Percentiles rank a stretch among this genome's conserved stretches.
Conservation (phyloP, 2,329 filamentous ascomycete genomes). For the Aurifilum marmelostoma region DNA sequence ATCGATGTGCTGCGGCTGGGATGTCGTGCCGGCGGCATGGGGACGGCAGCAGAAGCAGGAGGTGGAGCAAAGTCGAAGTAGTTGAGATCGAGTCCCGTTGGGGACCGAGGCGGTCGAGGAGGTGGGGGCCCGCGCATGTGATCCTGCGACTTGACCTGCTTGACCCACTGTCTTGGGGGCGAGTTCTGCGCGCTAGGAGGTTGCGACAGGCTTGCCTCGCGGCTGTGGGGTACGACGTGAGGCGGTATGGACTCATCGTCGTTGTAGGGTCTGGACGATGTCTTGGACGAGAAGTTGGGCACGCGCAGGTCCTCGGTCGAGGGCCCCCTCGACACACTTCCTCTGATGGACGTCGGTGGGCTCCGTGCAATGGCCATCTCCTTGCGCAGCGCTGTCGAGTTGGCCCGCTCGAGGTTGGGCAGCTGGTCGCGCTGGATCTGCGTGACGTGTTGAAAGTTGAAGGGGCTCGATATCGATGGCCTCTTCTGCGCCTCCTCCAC, state of each 20-base stretch:
- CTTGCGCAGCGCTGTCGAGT: slow-evolving; percentile 46
- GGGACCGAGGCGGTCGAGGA: slow-evolving; percentile 55
- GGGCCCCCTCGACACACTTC: slow-evolving; percentile 41
- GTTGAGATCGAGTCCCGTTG: slow-evolving; percentile 38
- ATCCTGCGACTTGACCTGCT: slow-evolving; percentile 53
- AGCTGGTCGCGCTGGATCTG: slow-evolving; percentile 58
- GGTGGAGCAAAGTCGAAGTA: slow-evolving; percentile 38
- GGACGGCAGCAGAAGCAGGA: neutral
- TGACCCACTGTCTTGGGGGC: slow-evolving; percentile 43
- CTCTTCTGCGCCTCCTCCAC: slow-evolving; percentile 42
- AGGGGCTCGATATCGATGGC: slow-evolving; percentile 63
- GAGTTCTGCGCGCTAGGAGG: slow-evolving; percentile 38
- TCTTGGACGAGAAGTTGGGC: slow-evolving; percentile 53
- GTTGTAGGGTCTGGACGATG: slow-evolving; percentile 19
- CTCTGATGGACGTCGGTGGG: slow-evolving; percentile 41
- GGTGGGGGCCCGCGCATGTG: slow-evolving; percentile 49
- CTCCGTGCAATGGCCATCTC: slow-evolving; percentile 49
- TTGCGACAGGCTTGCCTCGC: slow-evolving; percentile 30
- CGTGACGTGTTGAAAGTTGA: slow-evolving; percentile 68
- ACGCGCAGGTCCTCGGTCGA: slow-evolving; percentile 49
- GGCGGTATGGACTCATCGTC: slow-evolving; percentile 26
- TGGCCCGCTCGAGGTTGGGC: slow-evolving; percentile 44
- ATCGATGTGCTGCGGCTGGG: slow-evolving; percentile 56
- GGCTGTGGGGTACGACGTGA: slow-evolving; percentile 29
- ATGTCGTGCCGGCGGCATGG: slow-evolving; percentile 53